Percentiles rank a stretch among this genome's conserved stretches.
phyloP scores from a whole-genome alignment of 2,329 filamentous ascomycete species.

The Capronia epimyces region DNA sequence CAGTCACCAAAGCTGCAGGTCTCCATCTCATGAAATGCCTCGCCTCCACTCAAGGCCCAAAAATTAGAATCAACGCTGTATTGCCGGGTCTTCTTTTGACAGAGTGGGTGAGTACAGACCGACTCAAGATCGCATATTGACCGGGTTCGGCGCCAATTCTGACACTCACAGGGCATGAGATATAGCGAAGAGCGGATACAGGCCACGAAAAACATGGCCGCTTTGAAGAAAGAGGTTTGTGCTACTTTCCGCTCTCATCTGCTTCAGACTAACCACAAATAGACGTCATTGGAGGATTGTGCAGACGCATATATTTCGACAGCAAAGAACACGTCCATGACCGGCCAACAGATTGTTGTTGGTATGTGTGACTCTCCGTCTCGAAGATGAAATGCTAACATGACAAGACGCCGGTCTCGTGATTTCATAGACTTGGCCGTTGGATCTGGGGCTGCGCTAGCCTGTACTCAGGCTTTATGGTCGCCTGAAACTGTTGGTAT shows the following conservation, averaged over 20 bases:
- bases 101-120: conserved; percentile 49
- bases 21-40: conserved; percentile 63
- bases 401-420: conserved; percentile 22
- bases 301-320: conserved; percentile 39
- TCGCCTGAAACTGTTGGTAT: background rate
- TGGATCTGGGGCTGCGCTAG: background rate
- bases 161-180: conserved; percentile 44
- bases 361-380: conserved; percentile 32
- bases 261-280: conserved; percentile 2
- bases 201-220: conserved; percentile 50
- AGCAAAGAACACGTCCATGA: conserved; percentile 44
- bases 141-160: background rate
- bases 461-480: background rate
- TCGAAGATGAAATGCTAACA: conserved; percentile 7
- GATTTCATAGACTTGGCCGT: conserved; percentile 8
- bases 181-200: conserved; percentile 56
- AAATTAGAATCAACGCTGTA: conserved; percentile 60
- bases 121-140: background rate
- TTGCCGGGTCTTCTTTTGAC: conserved; percentile 61
- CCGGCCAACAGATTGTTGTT: conserved; percentile 41
- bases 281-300: conserved; percentile 41
- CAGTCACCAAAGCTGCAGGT: conserved; percentile 73
- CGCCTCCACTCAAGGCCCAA: conserved; percentile 57
- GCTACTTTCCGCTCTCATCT: background rate
- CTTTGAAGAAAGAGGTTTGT: conserved; percentile 54